Percentiles rank a stretch among this genome's conserved stretches.
phyloP scores from a whole-genome alignment of 2,329 filamentous ascomycete species.

The Diaporthe citrichinensis region DNA sequence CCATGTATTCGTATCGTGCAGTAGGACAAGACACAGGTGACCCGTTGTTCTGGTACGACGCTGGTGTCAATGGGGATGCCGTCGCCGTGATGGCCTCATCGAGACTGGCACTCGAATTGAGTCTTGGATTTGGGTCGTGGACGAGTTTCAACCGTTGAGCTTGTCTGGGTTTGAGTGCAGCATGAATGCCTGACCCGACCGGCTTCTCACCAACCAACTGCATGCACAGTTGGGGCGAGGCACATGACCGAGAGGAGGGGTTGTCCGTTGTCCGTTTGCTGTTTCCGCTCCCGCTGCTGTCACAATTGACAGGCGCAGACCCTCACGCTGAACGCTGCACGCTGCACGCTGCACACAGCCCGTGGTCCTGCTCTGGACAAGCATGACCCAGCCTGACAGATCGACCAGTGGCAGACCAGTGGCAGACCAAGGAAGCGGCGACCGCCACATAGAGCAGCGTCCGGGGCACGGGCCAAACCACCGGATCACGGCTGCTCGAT shows the following conservation, averaged over 20 bases:
- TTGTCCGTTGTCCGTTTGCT: neutral
- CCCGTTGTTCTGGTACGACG: constrained; percentile 8
- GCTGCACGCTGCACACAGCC: neutral
- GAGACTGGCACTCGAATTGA: neutral
- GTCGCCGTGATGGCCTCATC: constrained; percentile 1
- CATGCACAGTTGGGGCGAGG: neutral
- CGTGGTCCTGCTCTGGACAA: neutral
- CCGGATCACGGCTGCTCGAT: neutral
- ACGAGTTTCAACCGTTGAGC: constrained; percentile 9
- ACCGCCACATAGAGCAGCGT: neutral
- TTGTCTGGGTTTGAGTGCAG: neutral
- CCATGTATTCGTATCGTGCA: neutral
- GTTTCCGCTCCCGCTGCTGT: neutral
- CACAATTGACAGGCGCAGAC: constrained; percentile 11
- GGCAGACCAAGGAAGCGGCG: constrained; percentile 14
- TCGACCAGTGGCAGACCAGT: constrained; percentile 9
- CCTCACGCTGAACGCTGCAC: neutral
- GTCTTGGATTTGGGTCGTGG: neutral
- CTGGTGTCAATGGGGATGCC: neutral
- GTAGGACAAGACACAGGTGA: constrained; percentile 16
- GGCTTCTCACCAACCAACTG: neutral
- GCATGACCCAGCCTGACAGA: neutral
- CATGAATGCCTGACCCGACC: neutral
- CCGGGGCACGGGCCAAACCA: neutral
- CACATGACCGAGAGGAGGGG: neutral